Evolutionary conservation across 2,329 filamentous ascomycete species (phyloP).

Genomic region (Fusarium compactum): DNA sequence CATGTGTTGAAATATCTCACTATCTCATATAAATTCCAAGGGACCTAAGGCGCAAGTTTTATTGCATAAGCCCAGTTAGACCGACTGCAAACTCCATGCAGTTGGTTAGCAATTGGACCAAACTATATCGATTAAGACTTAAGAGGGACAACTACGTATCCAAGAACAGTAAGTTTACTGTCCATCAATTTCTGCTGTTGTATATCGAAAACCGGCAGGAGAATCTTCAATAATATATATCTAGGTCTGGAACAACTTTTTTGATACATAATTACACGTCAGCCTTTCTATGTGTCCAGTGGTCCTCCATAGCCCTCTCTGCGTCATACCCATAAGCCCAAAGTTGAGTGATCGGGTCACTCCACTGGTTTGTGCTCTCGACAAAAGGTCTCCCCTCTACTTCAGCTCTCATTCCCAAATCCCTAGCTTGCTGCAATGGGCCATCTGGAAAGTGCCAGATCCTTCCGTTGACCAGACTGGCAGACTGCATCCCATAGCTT

Average conservation of each 20-base stretch:
- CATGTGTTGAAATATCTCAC: background rate
- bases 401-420: conserved; percentile 8
- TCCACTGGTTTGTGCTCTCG: conserved; percentile 21
- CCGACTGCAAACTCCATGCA: accelerated
- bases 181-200: accelerated
- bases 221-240: accelerated
- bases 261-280: accelerated
- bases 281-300: background rate
- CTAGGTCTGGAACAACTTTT: accelerated
- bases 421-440: background rate
- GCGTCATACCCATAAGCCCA: conserved; percentile 18
- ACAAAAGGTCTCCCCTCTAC: background rate
- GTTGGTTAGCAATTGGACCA: accelerated
- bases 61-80: accelerated
- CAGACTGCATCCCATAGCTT: conserved; percentile 18
- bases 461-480: conserved; percentile 3
- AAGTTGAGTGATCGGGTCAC: conserved; percentile 3
- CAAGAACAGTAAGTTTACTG: background rate
- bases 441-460: conserved; percentile 18
- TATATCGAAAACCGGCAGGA: accelerated
- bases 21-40: accelerated
- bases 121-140: too few relatives aligned
- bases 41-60: background rate
- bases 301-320: background rate
- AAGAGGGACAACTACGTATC: accelerated